A percentile compares a stretch with the other conserved stretches of the same genome.
phyloP scores from a whole-genome alignment of 768 basidiomycete genomes.

The Amanita molliuscula region DNA sequence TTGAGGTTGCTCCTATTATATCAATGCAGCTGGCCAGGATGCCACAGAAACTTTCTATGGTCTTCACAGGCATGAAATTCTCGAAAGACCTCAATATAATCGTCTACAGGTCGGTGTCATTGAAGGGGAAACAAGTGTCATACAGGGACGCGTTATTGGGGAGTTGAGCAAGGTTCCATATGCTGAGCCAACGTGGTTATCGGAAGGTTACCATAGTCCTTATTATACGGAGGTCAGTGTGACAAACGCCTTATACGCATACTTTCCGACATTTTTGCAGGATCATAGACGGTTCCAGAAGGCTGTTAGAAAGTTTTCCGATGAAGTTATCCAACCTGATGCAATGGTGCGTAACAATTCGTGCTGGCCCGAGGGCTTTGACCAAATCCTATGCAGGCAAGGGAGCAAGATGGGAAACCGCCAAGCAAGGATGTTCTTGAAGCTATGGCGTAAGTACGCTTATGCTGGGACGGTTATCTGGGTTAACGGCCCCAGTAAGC shows the following conservation, averaged over 20 bases:
- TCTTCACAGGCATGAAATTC: conserved; percentile 83
- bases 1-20: background rate
- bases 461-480: conserved; percentile 35
- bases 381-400: conserved; percentile 38
- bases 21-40: conserved; percentile 73
- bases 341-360: conserved; percentile 23
- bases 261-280: conserved; percentile 22
- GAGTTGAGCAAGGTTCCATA: conserved; percentile 77
- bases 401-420: conserved; percentile 87
- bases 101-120: conserved; percentile 71
- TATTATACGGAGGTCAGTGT: conserved; percentile 64
- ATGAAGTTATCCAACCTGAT: conserved; percentile 56
- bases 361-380: background rate
- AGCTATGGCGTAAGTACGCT: conserved; percentile 48
- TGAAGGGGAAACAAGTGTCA: conserved; percentile 52
- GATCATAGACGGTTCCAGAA: conserved; percentile 53
- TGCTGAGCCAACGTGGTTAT: conserved; percentile 79
- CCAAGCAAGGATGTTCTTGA: conserved; percentile 70
- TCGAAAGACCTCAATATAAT: conserved; percentile 65
- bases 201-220: conserved; percentile 58
- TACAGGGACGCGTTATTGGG: conserved; percentile 48
- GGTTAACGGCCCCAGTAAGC: conserved; percentile 27
- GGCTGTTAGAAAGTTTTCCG: conserved; percentile 61
- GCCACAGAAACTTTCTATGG: conserved; percentile 88
- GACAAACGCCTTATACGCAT: conserved; percentile 18